Percentiles rank a stretch among this genome's conserved stretches.
Evolutionary conservation across 176 grass and related monocot genomes (phyloP).

Genomic region (Carex cristatella): DNA sequence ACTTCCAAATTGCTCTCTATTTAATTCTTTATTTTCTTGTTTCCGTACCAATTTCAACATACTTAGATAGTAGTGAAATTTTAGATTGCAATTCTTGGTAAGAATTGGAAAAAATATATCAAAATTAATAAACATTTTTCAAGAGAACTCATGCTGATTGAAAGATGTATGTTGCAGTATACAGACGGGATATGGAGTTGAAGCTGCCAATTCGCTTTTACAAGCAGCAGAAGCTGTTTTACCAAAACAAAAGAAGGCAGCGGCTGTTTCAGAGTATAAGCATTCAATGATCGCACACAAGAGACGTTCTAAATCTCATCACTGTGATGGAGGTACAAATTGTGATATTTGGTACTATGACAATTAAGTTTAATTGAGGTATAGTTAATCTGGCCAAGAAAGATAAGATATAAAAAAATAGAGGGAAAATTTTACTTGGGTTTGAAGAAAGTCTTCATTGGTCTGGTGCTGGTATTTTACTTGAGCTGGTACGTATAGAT

Average conservation of each 20-base stretch:
- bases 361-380: neutral
- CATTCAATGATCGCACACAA: constrained; percentile 56
- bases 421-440: neutral
- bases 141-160: neutral
- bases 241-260: constrained; percentile 80
- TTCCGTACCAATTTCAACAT: neutral
- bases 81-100: neutral
- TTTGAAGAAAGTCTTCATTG: neutral
- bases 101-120: neutral
- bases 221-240: constrained; percentile 55
- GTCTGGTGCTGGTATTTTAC: neutral
- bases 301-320: constrained; percentile 43
- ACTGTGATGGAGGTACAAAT: constrained; percentile 35
- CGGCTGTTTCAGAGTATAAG: constrained; percentile 75
- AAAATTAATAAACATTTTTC: neutral
- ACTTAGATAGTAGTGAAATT: too few relatives aligned
- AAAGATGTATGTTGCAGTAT: constrained; percentile 41
- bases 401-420: neutral
- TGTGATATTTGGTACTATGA: neutral
- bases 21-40: neutral
- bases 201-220: constrained; percentile 47
- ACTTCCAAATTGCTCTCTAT: neutral
- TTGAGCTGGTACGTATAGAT: neutral
- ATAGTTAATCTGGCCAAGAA: neutral
- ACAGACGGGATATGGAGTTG: constrained; percentile 57